Conservation (phyloP, 805 yeast genomes). For the Saccharomycopsis olivae region DNA sequence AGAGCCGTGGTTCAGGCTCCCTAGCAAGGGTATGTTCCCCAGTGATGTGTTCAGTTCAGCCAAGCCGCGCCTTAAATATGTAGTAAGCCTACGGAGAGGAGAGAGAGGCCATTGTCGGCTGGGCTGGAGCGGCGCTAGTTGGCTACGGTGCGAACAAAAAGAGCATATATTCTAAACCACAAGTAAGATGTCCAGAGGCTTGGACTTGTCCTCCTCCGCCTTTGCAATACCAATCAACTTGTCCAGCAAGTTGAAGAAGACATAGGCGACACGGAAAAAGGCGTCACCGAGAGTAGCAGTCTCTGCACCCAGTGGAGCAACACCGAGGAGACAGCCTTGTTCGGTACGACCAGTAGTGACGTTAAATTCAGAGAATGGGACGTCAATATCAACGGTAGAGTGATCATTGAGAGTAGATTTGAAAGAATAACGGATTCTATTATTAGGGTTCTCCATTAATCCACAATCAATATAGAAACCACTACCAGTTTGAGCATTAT, state of each 20-base stretch:
- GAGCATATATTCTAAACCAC: too few relatives aligned
- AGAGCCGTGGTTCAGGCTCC: too few relatives aligned
- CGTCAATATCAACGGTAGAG: slow-evolving; percentile 10
- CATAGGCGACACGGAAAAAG: slow-evolving; percentile 40
- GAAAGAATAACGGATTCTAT: slow-evolving; percentile 12
- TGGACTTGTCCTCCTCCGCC: slow-evolving; percentile 20
- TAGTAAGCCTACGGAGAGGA: too few relatives aligned
- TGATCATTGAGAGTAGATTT: background rate
- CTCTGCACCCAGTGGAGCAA: background rate
- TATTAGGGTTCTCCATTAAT: slow-evolving; percentile 8
- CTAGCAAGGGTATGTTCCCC: too few relatives aligned
- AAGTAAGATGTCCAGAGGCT: too few relatives aligned
- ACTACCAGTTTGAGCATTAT: background rate
- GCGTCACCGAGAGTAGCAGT: slow-evolving; percentile 41
- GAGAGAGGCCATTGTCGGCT: too few relatives aligned
- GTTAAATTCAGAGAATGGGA: slow-evolving; percentile 12
- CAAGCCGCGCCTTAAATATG: too few relatives aligned
- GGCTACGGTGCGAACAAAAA: too few relatives aligned
- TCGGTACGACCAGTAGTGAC: slow-evolving; percentile 3
- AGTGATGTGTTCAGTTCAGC: too few relatives aligned
- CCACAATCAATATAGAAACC: slow-evolving; percentile 11
- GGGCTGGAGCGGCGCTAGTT: too few relatives aligned
- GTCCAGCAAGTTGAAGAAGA: slow-evolving; percentile 42
- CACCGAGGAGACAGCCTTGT: slow-evolving; percentile 7
- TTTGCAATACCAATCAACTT: slow-evolving; percentile 36